Evolutionary conservation across 306 rosid species (phyloP).

Genomic region (Macrotyloma uniflorum): DNA sequence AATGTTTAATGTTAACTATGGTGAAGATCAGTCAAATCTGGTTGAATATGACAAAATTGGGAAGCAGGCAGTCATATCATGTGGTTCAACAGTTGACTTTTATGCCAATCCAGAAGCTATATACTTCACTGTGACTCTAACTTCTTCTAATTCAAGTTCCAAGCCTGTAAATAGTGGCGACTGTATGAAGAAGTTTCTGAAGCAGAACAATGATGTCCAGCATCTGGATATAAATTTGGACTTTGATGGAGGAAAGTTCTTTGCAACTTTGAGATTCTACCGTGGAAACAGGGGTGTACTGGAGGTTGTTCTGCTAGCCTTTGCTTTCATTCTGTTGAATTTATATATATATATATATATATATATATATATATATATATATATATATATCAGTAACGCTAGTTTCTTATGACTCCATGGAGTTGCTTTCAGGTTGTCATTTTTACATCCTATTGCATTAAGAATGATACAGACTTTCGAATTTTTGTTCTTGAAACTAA

Average conservation of each 20-base stretch:
- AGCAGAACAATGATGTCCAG: constrained; percentile 66
- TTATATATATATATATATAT: constrained; percentile 20
- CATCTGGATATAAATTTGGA: constrained; percentile 76
- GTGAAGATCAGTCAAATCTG: constrained; percentile 59
- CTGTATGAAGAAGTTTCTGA: constrained; percentile 77
- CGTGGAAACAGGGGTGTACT: constrained; percentile 79
- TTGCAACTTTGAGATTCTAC: constrained; percentile 78
- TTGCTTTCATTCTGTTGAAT: constrained; percentile 29
- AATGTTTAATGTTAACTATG: constrained; percentile 35
- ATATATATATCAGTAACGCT: constrained; percentile 33
- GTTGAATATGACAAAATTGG: constrained; percentile 53
- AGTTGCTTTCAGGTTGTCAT: constrained; percentile 68
- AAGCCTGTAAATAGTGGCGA: constrained; percentile 78
- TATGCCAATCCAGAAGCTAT: constrained; percentile 79
- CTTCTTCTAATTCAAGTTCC: constrained; percentile 62
- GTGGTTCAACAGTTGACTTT: constrained; percentile 67
- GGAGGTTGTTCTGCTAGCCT: constrained; percentile 64
- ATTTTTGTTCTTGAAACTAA: constrained; percentile 70
- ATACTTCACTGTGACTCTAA: constrained; percentile 68
- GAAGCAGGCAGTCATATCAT: constrained; percentile 68
- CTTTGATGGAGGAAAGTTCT: constrained; percentile 71
- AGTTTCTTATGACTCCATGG: constrained; percentile 37
- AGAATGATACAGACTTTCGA: constrained; percentile 70
- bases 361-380: no score
- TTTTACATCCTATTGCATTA: constrained; percentile 81